A percentile compares a stretch with the other conserved stretches of the same genome.
Conservation (phyloP, 345 rosid genomes). For the Odontarrhena argentea region DNA sequence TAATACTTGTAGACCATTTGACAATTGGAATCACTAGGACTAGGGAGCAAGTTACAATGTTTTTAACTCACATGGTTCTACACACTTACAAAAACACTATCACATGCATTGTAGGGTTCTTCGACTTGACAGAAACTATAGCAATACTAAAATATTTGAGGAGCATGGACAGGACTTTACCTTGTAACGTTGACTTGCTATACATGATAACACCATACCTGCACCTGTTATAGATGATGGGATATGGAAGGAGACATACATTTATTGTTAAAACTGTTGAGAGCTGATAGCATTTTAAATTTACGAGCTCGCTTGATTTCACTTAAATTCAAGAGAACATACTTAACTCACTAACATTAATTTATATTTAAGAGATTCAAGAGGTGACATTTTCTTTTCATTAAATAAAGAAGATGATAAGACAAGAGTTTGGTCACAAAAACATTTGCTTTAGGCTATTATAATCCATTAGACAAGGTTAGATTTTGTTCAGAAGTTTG, state of each 20-base stretch:
- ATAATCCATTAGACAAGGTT: conserved; percentile 52
- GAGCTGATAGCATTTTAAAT: conserved; percentile 27
- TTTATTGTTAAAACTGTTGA: not conserved
- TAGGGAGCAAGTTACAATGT: conserved; percentile 15
- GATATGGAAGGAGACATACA: conserved; percentile 11
- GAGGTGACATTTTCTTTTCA: not conserved
- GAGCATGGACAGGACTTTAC: conserved; percentile 8
- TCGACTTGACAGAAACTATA: conserved; percentile 11
- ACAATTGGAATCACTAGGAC: conserved; percentile 13
- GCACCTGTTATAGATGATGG: not conserved
- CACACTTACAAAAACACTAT: conserved; percentile 5
- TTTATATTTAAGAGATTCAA: too few relatives aligned
- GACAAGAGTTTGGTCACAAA: conserved; percentile 30
- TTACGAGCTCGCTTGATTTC: too few relatives aligned
- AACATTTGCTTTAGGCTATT: conserved; percentile 46
- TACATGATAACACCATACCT: not conserved
- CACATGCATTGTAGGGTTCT: conserved; percentile 35
- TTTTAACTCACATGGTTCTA: conserved; percentile 14
- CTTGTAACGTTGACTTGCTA: not conserved
- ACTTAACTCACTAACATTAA: too few relatives aligned
- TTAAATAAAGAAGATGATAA: conserved; percentile 23
- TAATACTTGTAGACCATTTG: not conserved
- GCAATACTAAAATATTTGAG: not conserved
- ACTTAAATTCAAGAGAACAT: too few relatives aligned
- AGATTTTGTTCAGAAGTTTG: conserved; percentile 70